Percentiles rank a stretch among this genome's conserved stretches.
Evolutionary conservation across 495 filamentous ascomycete species (phyloP).

Genomic region (Lindgomyces ingoldianus): DNA sequence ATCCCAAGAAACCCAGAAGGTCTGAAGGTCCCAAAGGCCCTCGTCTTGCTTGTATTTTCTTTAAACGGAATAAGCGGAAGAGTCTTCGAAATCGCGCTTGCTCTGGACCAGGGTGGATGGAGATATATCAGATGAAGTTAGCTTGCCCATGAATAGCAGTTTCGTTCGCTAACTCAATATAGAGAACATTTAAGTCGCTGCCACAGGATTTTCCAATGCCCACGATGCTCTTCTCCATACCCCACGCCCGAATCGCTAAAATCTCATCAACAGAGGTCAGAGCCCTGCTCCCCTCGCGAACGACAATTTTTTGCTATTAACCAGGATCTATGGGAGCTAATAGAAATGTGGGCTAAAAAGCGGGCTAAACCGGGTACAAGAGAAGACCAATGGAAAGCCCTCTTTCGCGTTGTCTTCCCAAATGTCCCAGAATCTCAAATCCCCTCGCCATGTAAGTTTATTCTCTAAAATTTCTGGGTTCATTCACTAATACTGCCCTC

Average conservation of each 20-base stretch:
- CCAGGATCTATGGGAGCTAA: not conserved
- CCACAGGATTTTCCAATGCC: not conserved
- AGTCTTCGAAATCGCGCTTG: not conserved
- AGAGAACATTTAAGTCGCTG: not conserved
- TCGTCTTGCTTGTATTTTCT: not conserved
- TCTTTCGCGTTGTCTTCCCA: slow-evolving; percentile 1
- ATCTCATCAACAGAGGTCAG: not conserved
- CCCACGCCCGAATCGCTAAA: not conserved
- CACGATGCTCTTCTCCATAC: not conserved
- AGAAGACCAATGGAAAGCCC: not conserved
- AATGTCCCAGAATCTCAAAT: not conserved
- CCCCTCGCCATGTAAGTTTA: slow-evolving; percentile 2
- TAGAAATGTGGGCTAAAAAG: too few relatives aligned
- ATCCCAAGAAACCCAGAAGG: not conserved
- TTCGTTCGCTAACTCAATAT: not conserved
- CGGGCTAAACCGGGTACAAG: not conserved
- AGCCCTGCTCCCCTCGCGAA: not conserved
- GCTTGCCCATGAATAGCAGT: not conserved
- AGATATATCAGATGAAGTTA: not conserved
- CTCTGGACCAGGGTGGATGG: not conserved
- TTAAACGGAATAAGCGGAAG: not conserved
- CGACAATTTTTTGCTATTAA: not conserved
- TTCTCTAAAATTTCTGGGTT: not conserved
- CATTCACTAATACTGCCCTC: not conserved
- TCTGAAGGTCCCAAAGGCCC: not conserved